Conservation (phyloP, 2,329 filamentous ascomycete genomes). For the Spiromastix sp. region DNA sequence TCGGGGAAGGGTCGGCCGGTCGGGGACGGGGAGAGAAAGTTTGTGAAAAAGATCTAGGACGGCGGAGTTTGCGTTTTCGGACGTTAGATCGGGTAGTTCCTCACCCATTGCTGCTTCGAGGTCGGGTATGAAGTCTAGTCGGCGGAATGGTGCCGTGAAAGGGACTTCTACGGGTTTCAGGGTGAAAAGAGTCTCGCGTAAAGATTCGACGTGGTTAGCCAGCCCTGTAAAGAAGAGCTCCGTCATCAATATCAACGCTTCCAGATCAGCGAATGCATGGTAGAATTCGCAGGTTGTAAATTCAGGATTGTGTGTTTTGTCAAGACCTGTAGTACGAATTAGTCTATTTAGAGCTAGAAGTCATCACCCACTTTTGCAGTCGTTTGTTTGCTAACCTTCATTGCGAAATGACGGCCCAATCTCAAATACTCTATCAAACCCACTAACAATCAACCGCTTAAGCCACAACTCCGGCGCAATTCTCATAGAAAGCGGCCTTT, state of each 20-base stretch:
- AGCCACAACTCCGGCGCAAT: conserved; percentile 94
- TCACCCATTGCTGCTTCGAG: conserved; percentile 59
- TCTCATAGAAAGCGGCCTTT: conserved; percentile 62
- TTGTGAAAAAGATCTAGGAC: conserved; percentile 47
- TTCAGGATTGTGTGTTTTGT: conserved; percentile 89
- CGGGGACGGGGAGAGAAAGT: conserved; percentile 40
- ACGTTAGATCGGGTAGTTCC: conserved; percentile 52
- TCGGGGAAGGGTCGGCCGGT: conserved; percentile 48
- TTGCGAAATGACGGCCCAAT: conserved; percentile 90
- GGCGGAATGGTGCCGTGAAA: conserved; percentile 49
- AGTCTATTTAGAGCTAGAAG: conserved; percentile 7
- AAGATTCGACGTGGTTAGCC: conserved; percentile 40
- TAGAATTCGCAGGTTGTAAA: conserved; percentile 99
- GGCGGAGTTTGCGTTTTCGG: conserved; percentile 45
- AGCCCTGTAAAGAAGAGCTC: conserved; percentile 58
- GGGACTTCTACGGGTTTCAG: conserved; percentile 41
- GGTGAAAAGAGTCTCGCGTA: conserved; percentile 29
- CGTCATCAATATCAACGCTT: conserved; percentile 65
- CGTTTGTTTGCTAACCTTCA: conserved; percentile 48
- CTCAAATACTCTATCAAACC: conserved; percentile 82
- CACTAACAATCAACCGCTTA: conserved; percentile 81
- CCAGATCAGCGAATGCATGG: conserved; percentile 67
- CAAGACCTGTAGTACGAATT: conserved; percentile 42
- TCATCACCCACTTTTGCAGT: not conserved
- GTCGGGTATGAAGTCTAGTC: conserved; percentile 72